These are phyloP conservation scores for Aureobasidium subglaciale DNA, from an alignment of 2,329 filamentous ascomycete genomes.

Conservation along the genomic window DNA sequence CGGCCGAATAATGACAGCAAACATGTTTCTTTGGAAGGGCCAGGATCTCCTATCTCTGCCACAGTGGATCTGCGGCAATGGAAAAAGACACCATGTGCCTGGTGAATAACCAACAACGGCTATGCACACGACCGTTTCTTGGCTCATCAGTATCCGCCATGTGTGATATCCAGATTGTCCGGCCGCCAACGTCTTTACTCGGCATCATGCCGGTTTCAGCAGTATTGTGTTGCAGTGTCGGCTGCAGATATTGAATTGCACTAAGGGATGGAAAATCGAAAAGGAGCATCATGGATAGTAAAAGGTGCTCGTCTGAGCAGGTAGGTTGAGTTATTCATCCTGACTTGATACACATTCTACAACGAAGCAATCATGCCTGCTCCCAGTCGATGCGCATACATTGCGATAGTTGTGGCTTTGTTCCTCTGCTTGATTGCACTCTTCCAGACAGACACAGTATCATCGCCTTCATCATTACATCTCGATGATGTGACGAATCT, in stretches of 20 bases:
- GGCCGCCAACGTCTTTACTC: background rate
- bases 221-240: background rate
- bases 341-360: background rate
- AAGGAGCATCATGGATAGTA: constrained; percentile 4
- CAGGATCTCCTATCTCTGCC: background rate
- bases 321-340: background rate
- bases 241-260: background rate
- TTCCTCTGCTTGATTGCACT: background rate
- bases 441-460: constrained; percentile 8
- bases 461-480: constrained; percentile 2
- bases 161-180: background rate
- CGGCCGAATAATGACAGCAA: background rate
- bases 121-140: constrained; percentile 5
- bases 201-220: constrained; percentile 1
- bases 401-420: background rate
- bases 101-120: background rate
- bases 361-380: background rate
- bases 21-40: background rate
- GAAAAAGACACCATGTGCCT: constrained; percentile 1
- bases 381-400: constrained; percentile 1
- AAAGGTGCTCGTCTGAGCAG: background rate
- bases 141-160: constrained; percentile 4
- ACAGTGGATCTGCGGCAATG: background rate
- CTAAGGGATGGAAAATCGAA: background rate
- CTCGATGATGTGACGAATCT: constrained; percentile 1